A percentile compares a stretch with the other conserved stretches of the same genome.
Conservation (phyloP, 2,329 filamentous ascomycete genomes). For the Aspergillus pseudoterreus region DNA sequence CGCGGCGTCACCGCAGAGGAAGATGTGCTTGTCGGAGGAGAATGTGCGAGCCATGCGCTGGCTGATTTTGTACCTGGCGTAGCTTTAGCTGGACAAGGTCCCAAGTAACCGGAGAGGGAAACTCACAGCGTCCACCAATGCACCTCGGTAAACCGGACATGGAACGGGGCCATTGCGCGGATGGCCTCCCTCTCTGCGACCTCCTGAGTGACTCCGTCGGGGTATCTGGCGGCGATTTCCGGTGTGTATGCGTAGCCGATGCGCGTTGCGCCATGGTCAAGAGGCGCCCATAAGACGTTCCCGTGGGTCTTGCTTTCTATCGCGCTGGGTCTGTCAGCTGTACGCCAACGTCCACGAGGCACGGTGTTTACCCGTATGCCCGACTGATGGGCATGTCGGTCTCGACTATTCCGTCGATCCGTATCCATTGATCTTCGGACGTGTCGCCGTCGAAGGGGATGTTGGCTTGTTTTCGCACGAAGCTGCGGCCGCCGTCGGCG, state of each 20-base stretch:
- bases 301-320: slow-evolving; percentile 17
- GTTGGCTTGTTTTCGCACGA: slow-evolving; percentile 38
- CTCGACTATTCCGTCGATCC: slow-evolving; percentile 21
- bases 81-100: background rate
- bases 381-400: slow-evolving; percentile 22
- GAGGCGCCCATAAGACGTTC: slow-evolving; percentile 30
- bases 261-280: slow-evolving; percentile 17
- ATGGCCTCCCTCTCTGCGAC: slow-evolving; percentile 18
- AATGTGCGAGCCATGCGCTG: slow-evolving; percentile 38
- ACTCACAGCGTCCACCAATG: slow-evolving; percentile 27
- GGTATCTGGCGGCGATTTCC: slow-evolving; percentile 14
- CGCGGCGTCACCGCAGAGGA: slow-evolving; percentile 43
- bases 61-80: slow-evolving; percentile 25
- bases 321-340: background rate
- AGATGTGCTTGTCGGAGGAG: slow-evolving; percentile 38
- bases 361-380: background rate
- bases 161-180: slow-evolving; percentile 16
- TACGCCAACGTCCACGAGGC: too few species aligned
- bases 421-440: slow-evolving; percentile 26
- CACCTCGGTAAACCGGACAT: slow-evolving; percentile 17
- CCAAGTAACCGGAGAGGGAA: too few species aligned
- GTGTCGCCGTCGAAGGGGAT: slow-evolving; percentile 39
- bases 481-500: slow-evolving; percentile 49
- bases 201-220: slow-evolving; percentile 11
- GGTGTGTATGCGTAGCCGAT: slow-evolving; percentile 18